Evolutionary conservation across 2,329 filamentous ascomycete species (phyloP).

Genomic region (Dothistroma septosporum): DNA sequence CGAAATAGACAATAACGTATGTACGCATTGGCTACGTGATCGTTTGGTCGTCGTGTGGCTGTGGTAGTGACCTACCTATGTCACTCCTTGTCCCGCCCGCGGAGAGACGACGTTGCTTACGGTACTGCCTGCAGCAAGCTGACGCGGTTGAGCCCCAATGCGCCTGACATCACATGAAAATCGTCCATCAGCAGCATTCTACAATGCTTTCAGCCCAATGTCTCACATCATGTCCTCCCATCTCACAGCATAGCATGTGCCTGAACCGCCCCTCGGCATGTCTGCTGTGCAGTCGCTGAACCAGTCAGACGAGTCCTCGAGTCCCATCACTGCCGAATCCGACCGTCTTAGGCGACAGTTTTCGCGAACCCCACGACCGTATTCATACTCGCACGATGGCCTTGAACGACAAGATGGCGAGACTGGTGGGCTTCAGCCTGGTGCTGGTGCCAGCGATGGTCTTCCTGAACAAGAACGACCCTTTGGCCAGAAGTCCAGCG

Average conservation of each 20-base stretch:
- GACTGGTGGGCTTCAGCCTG: conserved; percentile 14
- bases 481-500: neutral
- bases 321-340: neutral
- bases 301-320: neutral
- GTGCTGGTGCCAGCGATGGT: conserved; percentile 12
- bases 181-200: neutral
- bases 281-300: neutral
- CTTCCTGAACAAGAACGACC: conserved; percentile 20
- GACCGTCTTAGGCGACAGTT: conserved; percentile 5
- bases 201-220: neutral
- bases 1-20: neutral
- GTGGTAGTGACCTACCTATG: neutral
- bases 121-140: neutral
- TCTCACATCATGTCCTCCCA: neutral
- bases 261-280: neutral
- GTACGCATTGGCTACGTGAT: neutral
- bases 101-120: neutral
- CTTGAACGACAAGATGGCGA: conserved; percentile 16
- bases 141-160: neutral
- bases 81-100: neutral
- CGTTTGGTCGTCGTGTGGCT: neutral
- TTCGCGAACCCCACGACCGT: conserved; percentile 10
- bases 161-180: neutral
- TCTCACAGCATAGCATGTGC: neutral
- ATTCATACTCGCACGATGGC: conserved; percentile 7